A percentile compares a stretch with the other conserved stretches of the same genome.
Evolutionary conservation across 2,329 filamentous ascomycete genomes (phyloP).

Genomic region (Geosmithia morbida): DNA sequence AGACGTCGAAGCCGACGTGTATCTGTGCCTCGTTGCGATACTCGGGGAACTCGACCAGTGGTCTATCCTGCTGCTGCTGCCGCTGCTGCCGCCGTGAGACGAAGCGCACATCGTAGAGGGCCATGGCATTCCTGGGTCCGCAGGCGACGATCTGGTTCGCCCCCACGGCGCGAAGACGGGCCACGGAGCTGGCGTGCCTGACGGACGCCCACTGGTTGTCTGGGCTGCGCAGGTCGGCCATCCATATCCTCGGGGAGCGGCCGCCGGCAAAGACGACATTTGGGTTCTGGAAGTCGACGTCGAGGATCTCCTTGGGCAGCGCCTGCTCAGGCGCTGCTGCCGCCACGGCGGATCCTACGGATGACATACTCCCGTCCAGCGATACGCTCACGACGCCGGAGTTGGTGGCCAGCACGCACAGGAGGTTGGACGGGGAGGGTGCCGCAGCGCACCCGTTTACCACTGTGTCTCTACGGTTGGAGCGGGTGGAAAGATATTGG

Average conservation of each 20-base stretch:
- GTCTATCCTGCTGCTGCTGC: not conserved
- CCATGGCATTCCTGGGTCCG: conserved; percentile 32
- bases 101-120: conserved; percentile 42
- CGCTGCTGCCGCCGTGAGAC: conserved; percentile 1
- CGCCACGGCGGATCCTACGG: conserved; percentile 13
- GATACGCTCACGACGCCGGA: conserved; percentile 27
- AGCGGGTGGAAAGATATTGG: conserved; percentile 13
- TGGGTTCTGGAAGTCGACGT: conserved; percentile 27
- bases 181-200: conserved; percentile 24
- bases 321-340: conserved; percentile 6
- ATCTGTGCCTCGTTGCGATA: conserved; percentile 37
- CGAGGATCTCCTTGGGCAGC: conserved; percentile 24
- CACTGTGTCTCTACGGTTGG: conserved; percentile 12
- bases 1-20: conserved; percentile 23
- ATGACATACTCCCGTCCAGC: conserved; percentile 14
- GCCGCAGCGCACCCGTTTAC: conserved; percentile 27
- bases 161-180: conserved; percentile 34
- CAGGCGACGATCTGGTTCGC: conserved; percentile 36
- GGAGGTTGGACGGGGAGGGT: conserved; percentile 19
- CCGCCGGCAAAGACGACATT: conserved; percentile 35
- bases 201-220: conserved; percentile 16
- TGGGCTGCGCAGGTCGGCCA: conserved; percentile 27
- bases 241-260: conserved; percentile 28
- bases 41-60: conserved; percentile 21
- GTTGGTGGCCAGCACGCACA: conserved; percentile 33